Evolutionary conservation across 331 rosid species (phyloP), one percentile per base, ranked within the genome.

Genomic region (Acacia pycnantha): DNA sequence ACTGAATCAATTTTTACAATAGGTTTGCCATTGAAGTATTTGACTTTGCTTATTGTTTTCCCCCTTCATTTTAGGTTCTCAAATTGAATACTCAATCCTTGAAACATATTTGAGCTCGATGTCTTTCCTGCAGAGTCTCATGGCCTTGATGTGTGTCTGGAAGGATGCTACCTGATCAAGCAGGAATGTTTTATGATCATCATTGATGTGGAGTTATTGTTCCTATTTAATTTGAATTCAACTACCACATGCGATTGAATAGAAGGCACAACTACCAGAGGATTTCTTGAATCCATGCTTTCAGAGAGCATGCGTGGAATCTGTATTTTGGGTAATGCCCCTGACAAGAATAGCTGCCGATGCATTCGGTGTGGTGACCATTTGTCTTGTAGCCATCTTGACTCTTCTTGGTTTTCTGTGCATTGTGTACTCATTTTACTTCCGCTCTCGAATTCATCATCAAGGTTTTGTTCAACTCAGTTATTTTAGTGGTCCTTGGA

Each of bases 11-110:
- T 18, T 26, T 48, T 53, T 35, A 53, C 22, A 6, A 8, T 74
- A 27, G 35, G 21, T 37, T 37, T 37, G 18, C 35, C 21, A 10
- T 67, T 11, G 3, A 67, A 35, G 68, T 62, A 62, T 62, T 62
- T 14, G 33, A 27, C 68, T 26, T 27, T 13, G 18, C 12, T 62
- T 27, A 27, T 62, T 62, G 1, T 37, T 33, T 15, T 48, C 22
- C 43, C 43, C 31, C 43, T 74, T 5, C 9, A 27, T 53, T 81
- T 67, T 79, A 92, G 97, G 85, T 76, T 68, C 78, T 64, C 10
- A 11, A 15, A 70, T 79, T 77, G 76, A 70, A 74, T 48, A 26
- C 33, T 73, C 58, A 65, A 66, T 31, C 44, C 46, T 66, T 64
- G 69, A 65, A 31, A 66, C 24, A 35, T 48, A 59, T 58, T 82